A percentile compares a stretch with the other conserved stretches of the same genome.
These are phyloP conservation scores for Fraxinus dipetala DNA, from an alignment of 305 asterid species.

Conservation along the genomic window DNA sequence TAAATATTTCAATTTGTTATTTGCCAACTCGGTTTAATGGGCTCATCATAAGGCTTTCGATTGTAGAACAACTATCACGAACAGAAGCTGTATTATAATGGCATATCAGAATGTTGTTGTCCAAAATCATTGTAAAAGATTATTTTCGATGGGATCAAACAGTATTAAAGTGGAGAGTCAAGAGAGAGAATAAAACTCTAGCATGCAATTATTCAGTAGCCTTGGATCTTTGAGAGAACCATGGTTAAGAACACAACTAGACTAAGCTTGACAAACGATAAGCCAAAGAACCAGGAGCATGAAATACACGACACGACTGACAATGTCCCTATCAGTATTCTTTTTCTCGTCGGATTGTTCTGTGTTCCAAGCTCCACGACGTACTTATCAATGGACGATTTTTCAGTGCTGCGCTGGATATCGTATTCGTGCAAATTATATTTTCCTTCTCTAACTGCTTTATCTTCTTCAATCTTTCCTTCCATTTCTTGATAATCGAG, in stretches of 20 bases:
- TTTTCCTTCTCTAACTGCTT: background rate
- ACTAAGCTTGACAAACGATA: slow-evolving; percentile 35
- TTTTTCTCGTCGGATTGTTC: slow-evolving; percentile 21
- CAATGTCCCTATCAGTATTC: slow-evolving; percentile 19
- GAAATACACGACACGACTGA: slow-evolving; percentile 31
- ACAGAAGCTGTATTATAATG: background rate
- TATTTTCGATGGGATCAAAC: background rate
- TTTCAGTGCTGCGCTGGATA: background rate
- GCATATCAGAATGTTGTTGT: background rate
- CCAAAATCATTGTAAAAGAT: background rate
- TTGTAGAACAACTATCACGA: background rate
- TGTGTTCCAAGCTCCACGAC: slow-evolving; percentile 24
- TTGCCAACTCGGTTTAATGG: background rate
- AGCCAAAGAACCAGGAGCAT: slow-evolving; percentile 43
- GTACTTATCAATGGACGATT: slow-evolving; percentile 22
- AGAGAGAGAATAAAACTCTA: background rate
- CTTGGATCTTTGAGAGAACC: slow-evolving; percentile 34
- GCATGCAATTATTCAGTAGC: slow-evolving; percentile 20
- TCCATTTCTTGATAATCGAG: background rate
- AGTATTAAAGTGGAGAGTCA: background rate
- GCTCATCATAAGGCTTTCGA: background rate
- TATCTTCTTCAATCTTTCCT: slow-evolving; percentile 2
- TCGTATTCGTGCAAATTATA: background rate
- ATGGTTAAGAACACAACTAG: slow-evolving; percentile 33
- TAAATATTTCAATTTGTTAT: background rate